Evolutionary conservation across 345 rosid species (phyloP), one percentile per base, ranked within the genome.

Genomic region (Eutrema japonicum): DNA sequence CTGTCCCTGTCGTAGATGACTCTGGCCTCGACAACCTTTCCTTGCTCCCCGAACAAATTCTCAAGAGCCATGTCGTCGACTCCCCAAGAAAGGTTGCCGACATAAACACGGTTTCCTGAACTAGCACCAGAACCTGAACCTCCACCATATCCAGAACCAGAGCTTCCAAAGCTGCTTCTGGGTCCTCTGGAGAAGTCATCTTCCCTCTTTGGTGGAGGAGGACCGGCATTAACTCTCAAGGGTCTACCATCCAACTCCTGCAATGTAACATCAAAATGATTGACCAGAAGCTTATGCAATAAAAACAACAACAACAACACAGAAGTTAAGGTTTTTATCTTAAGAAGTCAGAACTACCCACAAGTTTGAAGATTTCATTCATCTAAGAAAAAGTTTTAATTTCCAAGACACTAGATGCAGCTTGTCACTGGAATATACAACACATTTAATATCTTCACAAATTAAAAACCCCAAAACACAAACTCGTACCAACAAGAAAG

Each of bases 81-180:
- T 52, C 84, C 89, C 99, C 99, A 95, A 16, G 97, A 85, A 53
- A 95, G 96, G 78, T 95, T 95, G 11, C 99, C 96, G 0, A 95
- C 96, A 8, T 87, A 85, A 36, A 88, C 80, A 61, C 96, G 89
- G 84, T 86, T 87, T 18, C 79, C 80, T 47, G 85, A 57, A 49
- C 77, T 81, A 55, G 64, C 40, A 50, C 27, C 30, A 40, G 12
- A 32, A 29, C 84, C 74, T 4, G 22, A 26, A 35, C 81, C 71
- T 40, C 79, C 75, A 36, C 75, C 77, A 6, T 72, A 77, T 59
- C 80, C 69, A 16, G 77, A 72, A 43, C 77, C 76, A 0, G 80
- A 71, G 57, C 77, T 30, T 46, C 78, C 78, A 41, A 49, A 73
- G 68, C 79, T 64, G 51, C 78, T 69, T 30, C 82, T 69, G 0